Percentiles rank a stretch among this genome's conserved stretches.
phyloP scores from a whole-genome alignment of 2,329 filamentous ascomycete genomes.

The Pseudocercospora vitis region DNA sequence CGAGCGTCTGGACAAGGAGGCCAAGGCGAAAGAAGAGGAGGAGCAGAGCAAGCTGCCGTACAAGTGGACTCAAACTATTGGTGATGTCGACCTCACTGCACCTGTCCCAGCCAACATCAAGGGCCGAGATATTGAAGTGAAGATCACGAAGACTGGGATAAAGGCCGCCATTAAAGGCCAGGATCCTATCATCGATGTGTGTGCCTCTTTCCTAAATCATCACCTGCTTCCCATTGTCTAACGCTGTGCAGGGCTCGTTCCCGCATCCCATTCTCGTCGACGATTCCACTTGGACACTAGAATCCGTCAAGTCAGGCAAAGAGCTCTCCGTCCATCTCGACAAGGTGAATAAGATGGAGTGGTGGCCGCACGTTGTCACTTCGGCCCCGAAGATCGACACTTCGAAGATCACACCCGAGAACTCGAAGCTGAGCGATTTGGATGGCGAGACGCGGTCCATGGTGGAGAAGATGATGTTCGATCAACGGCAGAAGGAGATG shows the following conservation, averaged over 20 bases:
- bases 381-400: constrained; percentile 89
- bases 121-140: constrained; percentile 77
- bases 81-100: constrained; percentile 78
- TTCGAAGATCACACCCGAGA: constrained; percentile 90
- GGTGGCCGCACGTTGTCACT: constrained; percentile 93
- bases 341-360: constrained; percentile 96
- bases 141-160: constrained; percentile 75
- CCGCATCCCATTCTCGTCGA: constrained; percentile 76
- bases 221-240: not conserved
- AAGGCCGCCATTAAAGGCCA: constrained; percentile 85
- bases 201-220: not conserved
- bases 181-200: constrained; percentile 75
- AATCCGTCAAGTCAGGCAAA: constrained; percentile 64
- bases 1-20: constrained; percentile 57
- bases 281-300: constrained; percentile 93
- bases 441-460: constrained; percentile 93
- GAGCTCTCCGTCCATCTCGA: constrained; percentile 87
- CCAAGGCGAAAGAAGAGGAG: constrained; percentile 70
- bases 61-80: constrained; percentile 94
- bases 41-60: constrained; percentile 93
- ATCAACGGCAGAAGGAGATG: constrained; percentile 94
- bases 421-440: constrained; percentile 84
- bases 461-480: constrained; percentile 99
- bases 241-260: constrained; percentile 68
- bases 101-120: constrained; percentile 80